Evolutionary conservation across 176 grass and related monocot genomes (phyloP), one percentile per base, ranked within the genome.

Genomic region (Alloteropsis semialata): DNA sequence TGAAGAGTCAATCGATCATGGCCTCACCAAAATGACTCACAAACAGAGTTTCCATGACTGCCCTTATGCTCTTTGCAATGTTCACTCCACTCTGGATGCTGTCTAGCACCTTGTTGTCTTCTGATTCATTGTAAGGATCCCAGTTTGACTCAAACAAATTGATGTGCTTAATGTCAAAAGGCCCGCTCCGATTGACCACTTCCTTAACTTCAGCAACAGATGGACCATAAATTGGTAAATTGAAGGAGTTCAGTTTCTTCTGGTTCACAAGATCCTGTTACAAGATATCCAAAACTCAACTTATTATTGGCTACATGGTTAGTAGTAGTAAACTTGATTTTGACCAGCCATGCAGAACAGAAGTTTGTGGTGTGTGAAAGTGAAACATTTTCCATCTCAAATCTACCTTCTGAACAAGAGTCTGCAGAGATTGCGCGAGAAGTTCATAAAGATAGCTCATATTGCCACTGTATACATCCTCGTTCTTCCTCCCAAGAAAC

Each of bases 151-250:
- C 59, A 21, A 85, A 77, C 6, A 62, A 38, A 7, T 79, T 21
- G 17, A 65, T 10, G 33, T 72, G 76, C 3, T 48, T 25, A 7
- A 87, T 69, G 41, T 88, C 76, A 25, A 88, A 91, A 2, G 69
- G 25, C 9, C 69, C 69, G 24, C 67, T 33, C 48, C 10, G 5
- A 2, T 54, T 22, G 5, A 91, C 68, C 0, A 91, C 46, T 8
- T 10, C 50, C 22, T 68, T 65, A 3, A 59, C 77, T 61, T 91
- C 89, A 16, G 82, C 41, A 13, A 82, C 54, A 0, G 85, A 88
- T 37, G 89, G 44, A 36, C 36, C 43, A 51, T 88, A 91, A 55
- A 85, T 6, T 21, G 82, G 86, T 42, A 84, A 10, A 74, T 80
- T 84, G 33, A 89, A 84, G 16, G 73, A 71, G 59, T 76, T 51